Evolutionary conservation across 768 basidiomycete species (phyloP), one percentile per base, ranked within the genome.

Genomic region (Stropharia rugosoannulata): DNA sequence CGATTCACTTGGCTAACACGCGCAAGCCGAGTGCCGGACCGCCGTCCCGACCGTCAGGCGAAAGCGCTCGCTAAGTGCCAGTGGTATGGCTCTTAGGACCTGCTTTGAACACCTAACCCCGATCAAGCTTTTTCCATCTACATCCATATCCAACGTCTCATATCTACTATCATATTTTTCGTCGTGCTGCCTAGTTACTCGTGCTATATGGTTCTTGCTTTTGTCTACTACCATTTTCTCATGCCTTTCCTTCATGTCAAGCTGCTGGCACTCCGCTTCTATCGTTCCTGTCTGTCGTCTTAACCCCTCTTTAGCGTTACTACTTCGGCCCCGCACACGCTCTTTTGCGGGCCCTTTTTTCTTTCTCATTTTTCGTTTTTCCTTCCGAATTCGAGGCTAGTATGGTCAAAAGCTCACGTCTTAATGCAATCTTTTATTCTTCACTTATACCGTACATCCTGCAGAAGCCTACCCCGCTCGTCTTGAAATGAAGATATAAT

Each of bases 1-100:
- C 85, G 61, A 68, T 83, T 22, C 75, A 85, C 62, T 55, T 66
- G 38, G 58, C 65, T 22, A 59, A 62, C 15, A 49, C 59, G 10
- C 40, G 48, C 19, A 63, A 67, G 29, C 16, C 60, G 50, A 50
- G 56, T 10, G 36, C 60, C 9, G 32, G 54, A 4, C 40, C 56
- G 7, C 27, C 50, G 15, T 41, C 58, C 15, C 58, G 64, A 32
- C 49, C 59, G 10, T 63, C 62, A 9, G 59, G 60, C 35, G 60
- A 63, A 25, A 56, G 52, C 12, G 48, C 56, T 39, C 64, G 58
- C 35, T 60, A 49, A 55, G n/a, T 32, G 29, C 29, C 27, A 32
- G 6, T 32, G 29, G 29, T 32, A 32, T 29, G 27, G 7, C 4
- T 29, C 27, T 7, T 29, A 29, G 27, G 27, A 29, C 27, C 2